Evolutionary conservation across 495 filamentous ascomycete genomes (phyloP), one percentile per base, ranked within the genome.

Genomic region (Pseudomonodictys pantanalensis): DNA sequence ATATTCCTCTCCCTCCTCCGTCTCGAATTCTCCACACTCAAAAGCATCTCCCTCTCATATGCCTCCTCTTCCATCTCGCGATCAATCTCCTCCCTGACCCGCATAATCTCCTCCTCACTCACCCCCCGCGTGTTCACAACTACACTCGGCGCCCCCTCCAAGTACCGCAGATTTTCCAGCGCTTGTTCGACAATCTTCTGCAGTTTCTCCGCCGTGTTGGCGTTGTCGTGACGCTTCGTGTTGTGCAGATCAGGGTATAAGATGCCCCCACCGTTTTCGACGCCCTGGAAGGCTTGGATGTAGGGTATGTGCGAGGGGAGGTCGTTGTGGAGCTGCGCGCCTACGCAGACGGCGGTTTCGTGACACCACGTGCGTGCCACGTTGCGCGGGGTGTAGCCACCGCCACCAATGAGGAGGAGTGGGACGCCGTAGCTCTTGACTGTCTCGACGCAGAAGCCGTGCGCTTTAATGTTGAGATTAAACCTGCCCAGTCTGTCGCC

Each of bases 351-450:
- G 57, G 87, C 86, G 18, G 93, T 98, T 76, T 98, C 93, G 74
- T 95, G 90, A 33, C 92, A 88, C 93, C 93, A 98, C 44, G 91
- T 87, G 47, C 95, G 86, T 11, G 92, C 93, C 23, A 98, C 93
- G 67, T 98, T 98, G 44, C 92, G 84, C 8, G 93, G 90, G n/a
- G 93, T 98, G 75, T 98, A 98, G 11, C 93, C 93, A 52, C 93
- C 93, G 35, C 93, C 93, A 24, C 93, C 93, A 56, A 97, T 86
- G 65, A 98, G 82, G 47, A 98, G 82, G 44, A 97, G 76, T 23
- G 92, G 93, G 0, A 93, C 73, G 17, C 79, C 76, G 59, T 90
- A 81, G 22, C 75, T 83, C 71, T 96, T 96, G 69, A 89, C 87
- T 70, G 85, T 96, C 39, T 84, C 83, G 60, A 97, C 89, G 74